Conservation (phyloP, 345 rosid genomes). For the Sonneratia caseolaris region DNA sequence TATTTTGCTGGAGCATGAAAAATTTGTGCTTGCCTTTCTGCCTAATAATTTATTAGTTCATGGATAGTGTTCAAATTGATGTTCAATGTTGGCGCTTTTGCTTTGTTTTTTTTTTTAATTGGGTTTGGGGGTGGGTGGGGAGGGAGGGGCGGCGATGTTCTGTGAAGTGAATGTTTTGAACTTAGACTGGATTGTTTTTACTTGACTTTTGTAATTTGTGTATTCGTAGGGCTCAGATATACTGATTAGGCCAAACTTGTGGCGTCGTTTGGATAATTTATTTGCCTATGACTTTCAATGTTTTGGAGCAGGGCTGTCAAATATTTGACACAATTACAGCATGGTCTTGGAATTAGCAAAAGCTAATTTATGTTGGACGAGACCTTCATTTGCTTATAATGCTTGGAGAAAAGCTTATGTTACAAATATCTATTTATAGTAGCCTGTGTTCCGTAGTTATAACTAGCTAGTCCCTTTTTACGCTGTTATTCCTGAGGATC, state of each 20-base stretch:
- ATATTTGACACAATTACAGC: background rate
- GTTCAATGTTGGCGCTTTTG: background rate
- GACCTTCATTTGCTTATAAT: background rate
- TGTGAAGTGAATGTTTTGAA: background rate
- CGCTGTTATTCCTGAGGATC: background rate
- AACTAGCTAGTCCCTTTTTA: background rate
- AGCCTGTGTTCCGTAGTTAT: background rate
- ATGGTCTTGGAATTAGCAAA: background rate
- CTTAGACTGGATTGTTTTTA: background rate
- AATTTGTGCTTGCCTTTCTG: background rate
- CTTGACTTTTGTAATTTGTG: background rate
- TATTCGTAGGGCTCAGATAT: background rate
- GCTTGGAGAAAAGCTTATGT: background rate
- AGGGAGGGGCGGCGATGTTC: background rate
- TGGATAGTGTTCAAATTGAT: background rate
- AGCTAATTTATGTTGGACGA: background rate
- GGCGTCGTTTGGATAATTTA: background rate
- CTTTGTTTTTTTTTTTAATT: too few relatives aligned
- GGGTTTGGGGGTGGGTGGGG: too few relatives aligned
- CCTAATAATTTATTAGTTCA: background rate
- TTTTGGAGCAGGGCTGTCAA: background rate
- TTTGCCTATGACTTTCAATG: background rate
- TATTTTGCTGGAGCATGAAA: background rate
- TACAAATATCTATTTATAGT: too few relatives aligned
- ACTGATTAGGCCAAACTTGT: too few relatives aligned